Evolutionary conservation across 257 asterid genomes (phyloP).

Genomic region (Capsicum rhomboideum): DNA sequence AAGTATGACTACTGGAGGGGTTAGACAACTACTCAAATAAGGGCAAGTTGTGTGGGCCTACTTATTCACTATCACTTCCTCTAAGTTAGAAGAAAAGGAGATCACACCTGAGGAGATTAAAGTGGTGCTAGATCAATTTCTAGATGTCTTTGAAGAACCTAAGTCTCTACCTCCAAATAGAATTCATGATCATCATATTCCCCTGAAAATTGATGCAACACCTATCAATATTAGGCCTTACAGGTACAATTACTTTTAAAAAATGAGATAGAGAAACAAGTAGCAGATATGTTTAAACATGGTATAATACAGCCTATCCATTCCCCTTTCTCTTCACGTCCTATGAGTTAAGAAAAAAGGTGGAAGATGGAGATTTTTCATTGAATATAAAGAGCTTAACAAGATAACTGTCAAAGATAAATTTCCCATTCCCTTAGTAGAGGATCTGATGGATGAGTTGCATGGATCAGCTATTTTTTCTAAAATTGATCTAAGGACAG

Average conservation of each 20-base stretch:
- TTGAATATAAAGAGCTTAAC: neutral
- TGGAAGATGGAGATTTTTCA: neutral
- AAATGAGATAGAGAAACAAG: neutral
- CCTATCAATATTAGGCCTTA: neutral
- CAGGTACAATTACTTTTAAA: too few relatives aligned
- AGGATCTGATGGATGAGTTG: neutral
- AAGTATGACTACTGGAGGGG: too few relatives aligned
- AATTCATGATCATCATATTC: neutral
- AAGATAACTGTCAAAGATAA: neutral
- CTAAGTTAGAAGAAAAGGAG: too few relatives aligned
- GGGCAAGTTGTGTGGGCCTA: too few relatives aligned
- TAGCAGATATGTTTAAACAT: neutral
- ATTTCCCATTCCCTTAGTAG: neutral
- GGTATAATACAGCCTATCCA: neutral
- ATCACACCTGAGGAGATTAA: too few relatives aligned
- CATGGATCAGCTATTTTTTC: too few relatives aligned
- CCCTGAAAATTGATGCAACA: neutral
- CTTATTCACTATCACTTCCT: too few relatives aligned
- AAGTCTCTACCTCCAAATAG: neutral
- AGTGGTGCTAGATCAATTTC: neutral
- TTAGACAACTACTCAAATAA: too few relatives aligned
- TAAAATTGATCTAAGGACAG: too few relatives aligned
- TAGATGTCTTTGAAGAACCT: neutral
- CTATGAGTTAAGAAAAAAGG: neutral
- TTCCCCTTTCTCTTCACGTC: neutral